Base-by-base conservation (phyloP, 257 asterid species). In the Nicotiana paniculata region DNA sequence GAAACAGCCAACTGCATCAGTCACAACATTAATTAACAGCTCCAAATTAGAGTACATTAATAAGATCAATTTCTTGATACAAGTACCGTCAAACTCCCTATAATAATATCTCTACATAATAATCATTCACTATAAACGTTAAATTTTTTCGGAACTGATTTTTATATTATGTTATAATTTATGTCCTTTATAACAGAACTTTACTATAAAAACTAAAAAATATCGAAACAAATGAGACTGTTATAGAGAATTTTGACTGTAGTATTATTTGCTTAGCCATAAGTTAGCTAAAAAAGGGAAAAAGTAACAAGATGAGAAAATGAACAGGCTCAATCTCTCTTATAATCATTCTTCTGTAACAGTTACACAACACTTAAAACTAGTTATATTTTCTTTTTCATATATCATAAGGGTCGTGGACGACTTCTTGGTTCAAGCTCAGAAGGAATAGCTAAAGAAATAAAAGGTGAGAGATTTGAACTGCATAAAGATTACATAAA, bases 361-460 rank as follows among this genome's bases (percentile, higher is more conserved):
- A 72, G 0, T 13, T 6, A 12, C 0, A 26, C 15, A 10, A 72
- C 1, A 46, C 6, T 5, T 5, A 3, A 13, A 72, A 6, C 1
- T 74, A 3, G 0, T 74, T 24, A 15, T 24, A 24, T 46, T 26
- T 24, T 74, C 6, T 6, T 72, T 37, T n/a, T 70, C 4, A 10
- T 37, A 8, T 3, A 21, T 48, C 37, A 6, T 1, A 3, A 74
- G 8, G 2, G 7, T 74, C 15, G n/a, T n/a, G 0, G 2, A 58
- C n/a, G 8, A 76, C 10, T 18, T 13, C 0, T 37, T 1, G 4
- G 3, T 9, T 26, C 51, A 83, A 86, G 88, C 88, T 86, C 88
- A 83, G 86, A 70, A 86, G 88, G 86, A 83, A 86, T 86, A 86
- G 81, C 85, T 57, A 78, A 28, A 61, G 9, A 13, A 16, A 28